Evolutionary conservation across 1,139 yeast species (phyloP).

Genomic region (Suhomyces taliae): DNA sequence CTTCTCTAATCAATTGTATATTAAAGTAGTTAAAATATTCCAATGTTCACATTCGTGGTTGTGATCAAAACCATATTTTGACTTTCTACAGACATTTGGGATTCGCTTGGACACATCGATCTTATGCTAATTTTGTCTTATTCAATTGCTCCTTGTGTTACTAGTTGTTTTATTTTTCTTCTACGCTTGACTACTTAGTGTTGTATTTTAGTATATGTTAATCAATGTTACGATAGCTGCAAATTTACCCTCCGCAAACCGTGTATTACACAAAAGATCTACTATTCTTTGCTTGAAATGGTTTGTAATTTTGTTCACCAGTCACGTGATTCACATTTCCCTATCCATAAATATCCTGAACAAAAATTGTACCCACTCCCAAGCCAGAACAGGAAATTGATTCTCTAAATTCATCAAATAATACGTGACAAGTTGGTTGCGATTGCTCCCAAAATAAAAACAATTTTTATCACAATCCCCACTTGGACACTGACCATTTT

Average conservation of each 20-base stretch:
- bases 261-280: not conserved
- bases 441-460: too few species aligned
- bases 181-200: slow-evolving; percentile 6
- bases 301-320: not conserved
- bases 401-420: too few species aligned
- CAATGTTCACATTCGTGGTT: not conserved
- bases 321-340: not conserved
- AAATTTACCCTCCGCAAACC: not conserved
- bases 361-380: too few species aligned
- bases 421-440: too few species aligned
- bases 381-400: too few species aligned
- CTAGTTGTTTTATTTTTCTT: slow-evolving; percentile 8
- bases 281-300: too few species aligned
- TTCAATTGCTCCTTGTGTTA: slow-evolving; percentile 11
- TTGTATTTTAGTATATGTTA: slow-evolving; percentile 11
- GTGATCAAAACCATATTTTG: not conserved
- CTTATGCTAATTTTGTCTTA: not conserved
- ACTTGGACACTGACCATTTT: too few species aligned
- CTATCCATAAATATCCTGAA: too few species aligned
- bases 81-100: not conserved
- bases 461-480: too few species aligned
- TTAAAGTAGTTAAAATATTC: slow-evolving; percentile 1
- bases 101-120: not conserved
- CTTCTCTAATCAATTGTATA: slow-evolving; percentile 4
- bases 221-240: slow-evolving; percentile 4